Evolutionary conservation across 1,139 yeast species (phyloP).

Genomic region (Kluyveromyces marxianus): DNA sequence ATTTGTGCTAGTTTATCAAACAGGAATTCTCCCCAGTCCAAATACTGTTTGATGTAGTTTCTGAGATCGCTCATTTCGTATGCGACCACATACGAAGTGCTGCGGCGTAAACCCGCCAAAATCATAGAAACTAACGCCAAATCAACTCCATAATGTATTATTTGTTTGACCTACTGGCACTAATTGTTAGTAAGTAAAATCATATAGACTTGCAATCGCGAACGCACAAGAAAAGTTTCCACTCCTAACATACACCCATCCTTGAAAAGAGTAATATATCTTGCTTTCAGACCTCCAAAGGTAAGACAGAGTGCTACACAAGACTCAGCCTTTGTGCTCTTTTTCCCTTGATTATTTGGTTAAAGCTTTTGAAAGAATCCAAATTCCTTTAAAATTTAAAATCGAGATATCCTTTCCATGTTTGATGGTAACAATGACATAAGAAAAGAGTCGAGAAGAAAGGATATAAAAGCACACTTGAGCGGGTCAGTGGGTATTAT

Average conservation of each 20-base stretch:
- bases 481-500: no score
- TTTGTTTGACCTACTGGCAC: conserved; percentile 29
- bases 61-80: conserved; percentile 41
- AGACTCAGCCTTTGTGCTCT: no score
- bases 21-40: conserved; percentile 47
- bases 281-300: no score
- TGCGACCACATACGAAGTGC: conserved; percentile 46
- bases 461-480: no score
- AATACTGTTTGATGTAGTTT: conserved; percentile 45
- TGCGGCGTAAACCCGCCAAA: conserved; percentile 57
- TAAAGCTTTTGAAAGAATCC: no score
- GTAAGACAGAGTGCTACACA: no score
- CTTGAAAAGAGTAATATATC: not conserved
- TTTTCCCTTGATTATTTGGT: no score
- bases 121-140: conserved; percentile 53
- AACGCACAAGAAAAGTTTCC: not conserved
- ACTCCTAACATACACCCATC: not conserved
- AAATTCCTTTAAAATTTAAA: no score
- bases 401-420: no score
- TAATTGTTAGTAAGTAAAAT: not conserved
- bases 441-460: no score
- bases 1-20: conserved; percentile 35
- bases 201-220: not conserved
- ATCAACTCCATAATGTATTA: conserved; percentile 38
- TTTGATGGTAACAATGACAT: no score